Evolutionary conservation across 768 basidiomycete species (phyloP).

Genomic region (Tricholoma hemisulphureum): DNA sequence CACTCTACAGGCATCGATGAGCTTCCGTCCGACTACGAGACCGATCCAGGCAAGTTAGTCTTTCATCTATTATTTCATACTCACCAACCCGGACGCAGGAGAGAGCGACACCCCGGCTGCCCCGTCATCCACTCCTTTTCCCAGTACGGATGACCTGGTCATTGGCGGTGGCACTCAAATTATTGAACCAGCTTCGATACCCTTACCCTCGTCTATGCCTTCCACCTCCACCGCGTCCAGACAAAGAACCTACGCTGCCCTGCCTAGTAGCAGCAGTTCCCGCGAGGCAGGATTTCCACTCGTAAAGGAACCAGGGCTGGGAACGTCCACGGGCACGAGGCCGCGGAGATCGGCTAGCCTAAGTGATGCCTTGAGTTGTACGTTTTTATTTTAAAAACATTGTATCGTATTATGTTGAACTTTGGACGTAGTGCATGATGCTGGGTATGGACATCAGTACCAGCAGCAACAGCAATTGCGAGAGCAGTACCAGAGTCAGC

Average conservation of each 20-base stretch:
- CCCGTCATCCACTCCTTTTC: constrained; percentile 22
- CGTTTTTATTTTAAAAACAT: neutral
- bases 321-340: constrained; percentile 47
- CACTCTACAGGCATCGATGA: constrained; percentile 42
- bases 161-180: constrained; percentile 33
- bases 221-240: constrained; percentile 18
- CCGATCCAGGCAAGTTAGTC: constrained; percentile 36
- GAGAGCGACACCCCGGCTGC: constrained; percentile 18
- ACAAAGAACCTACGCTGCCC: constrained; percentile 29
- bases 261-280: constrained; percentile 16
- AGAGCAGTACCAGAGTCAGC: constrained; percentile 33
- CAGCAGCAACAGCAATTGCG: constrained; percentile 37
- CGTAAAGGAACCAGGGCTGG: constrained; percentile 23
- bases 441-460: constrained; percentile 17
- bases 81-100: neutral
- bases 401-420: too few relatives aligned
- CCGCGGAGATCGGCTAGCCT: constrained; percentile 76
- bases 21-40: constrained; percentile 29
- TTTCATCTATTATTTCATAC: neutral
- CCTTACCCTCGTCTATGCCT: constrained; percentile 23
- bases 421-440: constrained; percentile 34
- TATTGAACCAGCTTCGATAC: constrained; percentile 26
- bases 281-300: constrained; percentile 14
- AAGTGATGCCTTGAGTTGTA: constrained; percentile 58
- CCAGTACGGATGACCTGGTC: constrained; percentile 12